A percentile compares a stretch with the other conserved stretches of the same genome.
These are phyloP conservation scores for Marasmius fiardii DNA, from an alignment of 1,284 basidiomycete species.

Conservation along the genomic window DNA sequence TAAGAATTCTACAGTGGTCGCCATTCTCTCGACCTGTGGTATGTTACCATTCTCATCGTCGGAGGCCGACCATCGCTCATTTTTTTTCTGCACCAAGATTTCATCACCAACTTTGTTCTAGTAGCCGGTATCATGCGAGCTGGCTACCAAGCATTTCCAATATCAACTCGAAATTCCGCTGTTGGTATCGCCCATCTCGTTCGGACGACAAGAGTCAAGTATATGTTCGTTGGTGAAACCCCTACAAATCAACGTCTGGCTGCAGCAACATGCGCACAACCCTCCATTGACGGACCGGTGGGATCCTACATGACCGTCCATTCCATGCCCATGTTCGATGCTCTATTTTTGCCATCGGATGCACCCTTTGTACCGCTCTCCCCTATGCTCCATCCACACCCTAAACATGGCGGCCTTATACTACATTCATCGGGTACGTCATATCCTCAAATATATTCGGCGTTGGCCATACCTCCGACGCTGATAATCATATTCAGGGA, in stretches of 20 bases:
- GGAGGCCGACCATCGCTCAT: background rate
- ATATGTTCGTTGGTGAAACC: conserved; percentile 4
- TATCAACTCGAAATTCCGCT: conserved; percentile 13
- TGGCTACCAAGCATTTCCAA: conserved; percentile 17
- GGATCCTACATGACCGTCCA: conserved; percentile 4
- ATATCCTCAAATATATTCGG: background rate
- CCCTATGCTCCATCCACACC: conserved; percentile 1
- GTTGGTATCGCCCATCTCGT: conserved; percentile 14
- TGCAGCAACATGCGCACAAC: conserved; percentile 5
- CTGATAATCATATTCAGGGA: background rate
- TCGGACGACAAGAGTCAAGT: conserved; percentile 10
- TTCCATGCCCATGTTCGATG: background rate
- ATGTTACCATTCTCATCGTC: background rate
- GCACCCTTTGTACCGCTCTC: background rate
- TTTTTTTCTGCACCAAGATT: conserved; percentile 10
- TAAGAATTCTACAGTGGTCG: conserved; percentile 12
- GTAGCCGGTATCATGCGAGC: conserved; percentile 16
- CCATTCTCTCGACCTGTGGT: conserved; percentile 21
- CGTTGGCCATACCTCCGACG: background rate
- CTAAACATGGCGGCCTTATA: conserved; percentile 5
- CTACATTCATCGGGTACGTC: conserved; percentile 10
- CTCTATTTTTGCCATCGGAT: background rate
- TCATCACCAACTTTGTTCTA: conserved; percentile 12
- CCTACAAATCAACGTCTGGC: conserved; percentile 3
- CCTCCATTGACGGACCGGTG: conserved; percentile 6